Evolutionary conservation across 257 asterid genomes (phyloP).

Genomic region (Ballota nigra): DNA sequence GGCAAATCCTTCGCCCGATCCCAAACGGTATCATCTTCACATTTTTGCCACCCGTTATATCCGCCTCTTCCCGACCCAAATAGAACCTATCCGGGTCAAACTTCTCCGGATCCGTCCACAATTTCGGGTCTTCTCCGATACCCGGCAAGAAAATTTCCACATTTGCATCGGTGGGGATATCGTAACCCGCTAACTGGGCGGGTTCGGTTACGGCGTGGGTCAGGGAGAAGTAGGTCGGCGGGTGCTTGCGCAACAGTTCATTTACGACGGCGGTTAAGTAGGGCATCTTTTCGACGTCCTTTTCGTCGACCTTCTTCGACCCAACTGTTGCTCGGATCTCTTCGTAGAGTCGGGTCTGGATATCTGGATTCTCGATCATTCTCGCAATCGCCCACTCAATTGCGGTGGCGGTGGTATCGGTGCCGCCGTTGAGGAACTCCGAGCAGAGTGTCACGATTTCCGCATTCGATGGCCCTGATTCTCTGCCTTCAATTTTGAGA

Average conservation of each 20-base stretch:
- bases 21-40: slow-evolving; percentile 94
- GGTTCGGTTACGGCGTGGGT: slow-evolving; percentile 80
- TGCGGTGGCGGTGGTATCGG: slow-evolving; percentile 91
- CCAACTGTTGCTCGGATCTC: slow-evolving; percentile 63
- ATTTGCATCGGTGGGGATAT: slow-evolving; percentile 59
- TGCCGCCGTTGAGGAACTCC: slow-evolving; percentile 86
- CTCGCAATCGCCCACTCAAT: slow-evolving; percentile 87
- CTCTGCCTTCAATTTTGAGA: slow-evolving; percentile 66
- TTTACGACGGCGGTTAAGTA: slow-evolving; percentile 73
- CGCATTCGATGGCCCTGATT: slow-evolving; percentile 50
- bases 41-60: slow-evolving; percentile 67
- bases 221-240: slow-evolving; percentile 71
- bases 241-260: slow-evolving; percentile 80
- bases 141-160: slow-evolving; percentile 65
- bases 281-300: slow-evolving; percentile 73
- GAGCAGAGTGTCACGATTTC: slow-evolving; percentile 80
- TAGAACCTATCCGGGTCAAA: slow-evolving; percentile 88
- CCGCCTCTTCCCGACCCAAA: slow-evolving; percentile 63
- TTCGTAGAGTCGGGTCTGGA: slow-evolving; percentile 54
- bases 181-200: slow-evolving; percentile 69
- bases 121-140: slow-evolving; percentile 68
- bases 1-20: slow-evolving; percentile 87
- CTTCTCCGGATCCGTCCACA: slow-evolving; percentile 69
- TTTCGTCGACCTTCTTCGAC: slow-evolving; percentile 56
- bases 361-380: slow-evolving; percentile 61